Evolutionary conservation across 2,329 filamentous ascomycete species (phyloP).

Genomic region (Hypoxylon sp.): DNA sequence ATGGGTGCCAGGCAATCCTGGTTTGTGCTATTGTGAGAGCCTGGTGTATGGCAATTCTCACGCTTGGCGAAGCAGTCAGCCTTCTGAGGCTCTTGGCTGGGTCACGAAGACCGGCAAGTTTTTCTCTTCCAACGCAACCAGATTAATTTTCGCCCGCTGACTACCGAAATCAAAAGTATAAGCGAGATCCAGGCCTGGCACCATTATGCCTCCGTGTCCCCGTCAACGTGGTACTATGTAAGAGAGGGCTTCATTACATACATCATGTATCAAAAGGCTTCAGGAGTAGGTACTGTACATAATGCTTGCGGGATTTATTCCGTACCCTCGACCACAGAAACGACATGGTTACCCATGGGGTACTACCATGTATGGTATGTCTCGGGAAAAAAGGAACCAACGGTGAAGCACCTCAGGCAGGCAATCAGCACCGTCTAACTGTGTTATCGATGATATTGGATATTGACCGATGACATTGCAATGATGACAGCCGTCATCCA

Average conservation of each 20-base stretch:
- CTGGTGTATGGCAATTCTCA: conserved; percentile 41
- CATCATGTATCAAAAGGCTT: conserved; percentile 21
- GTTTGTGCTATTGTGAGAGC: conserved; percentile 31
- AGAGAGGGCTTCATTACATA: conserved; percentile 16
- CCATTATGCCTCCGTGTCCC: conserved; percentile 28
- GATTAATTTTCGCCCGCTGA: conserved; percentile 29
- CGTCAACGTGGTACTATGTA: conserved; percentile 2
- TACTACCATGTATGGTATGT: conserved; percentile 24
- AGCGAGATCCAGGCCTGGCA: conserved; percentile 39
- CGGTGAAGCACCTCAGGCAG: conserved; percentile 30
- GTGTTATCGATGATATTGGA: conserved; percentile 26
- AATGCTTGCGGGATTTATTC: conserved; percentile 43
- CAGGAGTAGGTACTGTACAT: conserved; percentile 13
- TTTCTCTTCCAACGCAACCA: conserved; percentile 29
- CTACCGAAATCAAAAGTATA: conserved; percentile 30
- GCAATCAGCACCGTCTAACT: conserved; percentile 34
- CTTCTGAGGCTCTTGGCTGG: conserved; percentile 51
- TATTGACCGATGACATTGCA: conserved; percentile 32
- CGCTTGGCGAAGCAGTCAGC: conserved; percentile 49
- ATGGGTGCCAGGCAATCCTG: conserved; percentile 20
- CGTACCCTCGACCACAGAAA: conserved; percentile 34
- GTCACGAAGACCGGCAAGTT: conserved; percentile 46
- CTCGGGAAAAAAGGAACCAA: conserved; percentile 39
- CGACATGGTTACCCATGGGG: conserved; percentile 44
- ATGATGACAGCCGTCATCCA: conserved; percentile 40